Evolutionary conservation across 169 alveolate genomes (phyloP).

Genomic region (Plasmodium gaboni): DNA sequence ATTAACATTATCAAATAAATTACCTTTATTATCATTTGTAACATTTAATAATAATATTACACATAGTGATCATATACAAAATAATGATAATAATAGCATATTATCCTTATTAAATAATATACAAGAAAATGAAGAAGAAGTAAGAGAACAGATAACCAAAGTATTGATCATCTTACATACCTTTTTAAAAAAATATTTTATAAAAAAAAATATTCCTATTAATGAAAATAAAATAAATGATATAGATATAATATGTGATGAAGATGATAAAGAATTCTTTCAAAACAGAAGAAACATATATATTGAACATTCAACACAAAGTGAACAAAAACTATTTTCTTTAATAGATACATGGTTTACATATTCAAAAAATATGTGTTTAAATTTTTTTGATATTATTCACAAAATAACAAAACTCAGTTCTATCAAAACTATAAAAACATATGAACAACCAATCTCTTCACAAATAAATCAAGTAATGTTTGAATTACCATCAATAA

Average conservation of each 20-base stretch:
- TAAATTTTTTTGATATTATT: slow-evolving; percentile 72
- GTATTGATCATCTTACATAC: slow-evolving; percentile 37
- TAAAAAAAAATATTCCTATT: slow-evolving; percentile 35
- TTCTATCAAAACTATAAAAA: slow-evolving; percentile 60
- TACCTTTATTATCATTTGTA: slow-evolving; percentile 53
- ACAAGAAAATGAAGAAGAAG: slow-evolving; percentile 33
- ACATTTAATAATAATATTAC: slow-evolving; percentile 24
- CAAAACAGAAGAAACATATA: slow-evolving; percentile 45
- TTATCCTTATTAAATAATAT: slow-evolving; percentile 14
- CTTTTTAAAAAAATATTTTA: slow-evolving; percentile 38
- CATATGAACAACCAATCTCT: slow-evolving; percentile 72
- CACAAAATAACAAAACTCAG: slow-evolving; percentile 70
- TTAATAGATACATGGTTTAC: slow-evolving; percentile 66
- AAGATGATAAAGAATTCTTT: slow-evolving; percentile 64
- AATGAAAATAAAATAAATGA: slow-evolving; percentile 36
- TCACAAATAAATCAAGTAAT: slow-evolving; percentile 74
- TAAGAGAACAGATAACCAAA: slow-evolving; percentile 36
- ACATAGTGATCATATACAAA: slow-evolving; percentile 7
- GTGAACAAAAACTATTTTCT: slow-evolving; percentile 63
- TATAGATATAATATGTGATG: slow-evolving; percentile 61
- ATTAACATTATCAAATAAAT: slow-evolving; percentile 37
- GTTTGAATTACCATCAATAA: slow-evolving; percentile 68
- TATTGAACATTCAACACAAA: slow-evolving; percentile 44
- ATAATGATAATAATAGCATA: neutral
- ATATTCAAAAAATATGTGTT: slow-evolving; percentile 65